phyloP scores from a whole-genome alignment of 2,329 filamentous ascomycete species.

The Zymoseptoria pseudotritici region DNA sequence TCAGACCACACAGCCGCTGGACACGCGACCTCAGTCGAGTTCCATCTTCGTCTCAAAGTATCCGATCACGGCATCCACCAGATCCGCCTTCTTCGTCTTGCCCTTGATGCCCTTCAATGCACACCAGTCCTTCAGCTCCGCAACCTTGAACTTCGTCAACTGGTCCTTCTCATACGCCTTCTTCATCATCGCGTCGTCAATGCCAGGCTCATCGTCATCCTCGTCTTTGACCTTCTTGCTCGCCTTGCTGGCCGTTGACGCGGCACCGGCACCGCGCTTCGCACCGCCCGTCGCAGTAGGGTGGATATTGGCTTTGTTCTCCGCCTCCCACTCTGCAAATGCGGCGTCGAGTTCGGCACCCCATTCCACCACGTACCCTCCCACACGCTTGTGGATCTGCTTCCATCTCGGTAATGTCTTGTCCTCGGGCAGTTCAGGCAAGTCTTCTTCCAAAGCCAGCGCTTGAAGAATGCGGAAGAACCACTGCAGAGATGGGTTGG shows the following conservation, averaged over 20 bases:
- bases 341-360: constrained; percentile 59
- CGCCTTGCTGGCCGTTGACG: constrained; percentile 19
- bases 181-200: constrained; percentile 40
- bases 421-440: constrained; percentile 67
- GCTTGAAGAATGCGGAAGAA: constrained; percentile 93
- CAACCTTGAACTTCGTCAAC: constrained; percentile 34
- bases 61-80: constrained; percentile 29
- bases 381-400: constrained; percentile 84
- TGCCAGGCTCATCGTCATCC: constrained; percentile 23
- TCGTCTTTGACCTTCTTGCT: constrained; percentile 43
- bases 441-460: constrained; percentile 82
- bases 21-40: constrained; percentile 13
- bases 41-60: constrained; percentile 33
- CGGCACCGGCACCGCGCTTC: constrained; percentile 36
- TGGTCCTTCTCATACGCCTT: constrained; percentile 36
- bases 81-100: constrained; percentile 27
- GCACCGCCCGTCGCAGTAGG: constrained; percentile 35
- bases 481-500: constrained; percentile 83
- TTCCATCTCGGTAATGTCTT: constrained; percentile 76
- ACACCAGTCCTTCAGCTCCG: constrained; percentile 29
- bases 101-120: constrained; percentile 20
- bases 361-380: constrained; percentile 72
- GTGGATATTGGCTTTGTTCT: constrained; percentile 31
- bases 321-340: constrained; percentile 36
- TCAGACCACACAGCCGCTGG: not conserved